Percentiles rank a stretch among this genome's conserved stretches.
Evolutionary conservation across 225 moss, liverwort and hornwort species (phyloP).

Genomic region (Physcomitrellopsis africana): DNA sequence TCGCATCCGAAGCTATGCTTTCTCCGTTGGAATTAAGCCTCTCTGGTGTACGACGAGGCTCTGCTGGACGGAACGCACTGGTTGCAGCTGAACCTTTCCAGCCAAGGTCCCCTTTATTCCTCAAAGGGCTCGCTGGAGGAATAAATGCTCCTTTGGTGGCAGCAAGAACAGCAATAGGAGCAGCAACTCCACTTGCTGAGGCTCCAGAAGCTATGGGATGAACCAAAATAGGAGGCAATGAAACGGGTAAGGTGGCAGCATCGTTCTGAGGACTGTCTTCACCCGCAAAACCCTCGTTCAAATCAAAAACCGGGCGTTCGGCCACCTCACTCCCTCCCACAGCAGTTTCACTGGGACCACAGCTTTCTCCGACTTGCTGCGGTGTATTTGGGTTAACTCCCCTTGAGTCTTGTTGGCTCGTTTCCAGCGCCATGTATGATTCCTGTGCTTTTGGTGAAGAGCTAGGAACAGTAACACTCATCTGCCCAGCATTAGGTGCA

Average conservation of each 20-base stretch:
- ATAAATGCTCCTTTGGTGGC: slow-evolving; percentile 91
- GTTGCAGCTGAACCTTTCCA: slow-evolving; percentile 99
- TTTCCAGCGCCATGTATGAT: slow-evolving; percentile 37
- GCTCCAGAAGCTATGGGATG: slow-evolving; percentile 56
- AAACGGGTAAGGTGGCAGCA: slow-evolving; percentile 53
- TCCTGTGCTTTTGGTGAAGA: slow-evolving; percentile 55
- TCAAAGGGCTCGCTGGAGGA: slow-evolving; percentile 88
- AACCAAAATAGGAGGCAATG: slow-evolving; percentile 49
- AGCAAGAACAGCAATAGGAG: slow-evolving; percentile 93
- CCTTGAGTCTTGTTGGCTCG: slow-evolving; percentile 54
- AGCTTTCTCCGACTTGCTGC: slow-evolving; percentile 72
- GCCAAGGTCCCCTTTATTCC: slow-evolving; percentile 89
- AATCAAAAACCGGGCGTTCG: slow-evolving; percentile 96
- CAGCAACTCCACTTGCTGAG: slow-evolving; percentile 62
- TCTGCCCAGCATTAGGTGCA: slow-evolving; percentile 46
- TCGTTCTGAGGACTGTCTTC: slow-evolving; percentile 80
- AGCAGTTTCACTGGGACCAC: slow-evolving; percentile 69
- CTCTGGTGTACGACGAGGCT: slow-evolving; percentile 94
- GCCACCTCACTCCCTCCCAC: slow-evolving; percentile 76
- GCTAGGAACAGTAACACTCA: slow-evolving; percentile 41
- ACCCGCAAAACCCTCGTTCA: slow-evolving; percentile 91
- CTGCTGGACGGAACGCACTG: slow-evolving; percentile 98
- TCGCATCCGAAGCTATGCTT: slow-evolving; percentile 65
- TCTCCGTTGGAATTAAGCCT: slow-evolving; percentile 75
- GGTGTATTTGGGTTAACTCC: slow-evolving; percentile 65